Evolutionary conservation across 2,329 filamentous ascomycete genomes (phyloP), one percentile per base, ranked within the genome.

Genomic region (Penicillium sp.): DNA sequence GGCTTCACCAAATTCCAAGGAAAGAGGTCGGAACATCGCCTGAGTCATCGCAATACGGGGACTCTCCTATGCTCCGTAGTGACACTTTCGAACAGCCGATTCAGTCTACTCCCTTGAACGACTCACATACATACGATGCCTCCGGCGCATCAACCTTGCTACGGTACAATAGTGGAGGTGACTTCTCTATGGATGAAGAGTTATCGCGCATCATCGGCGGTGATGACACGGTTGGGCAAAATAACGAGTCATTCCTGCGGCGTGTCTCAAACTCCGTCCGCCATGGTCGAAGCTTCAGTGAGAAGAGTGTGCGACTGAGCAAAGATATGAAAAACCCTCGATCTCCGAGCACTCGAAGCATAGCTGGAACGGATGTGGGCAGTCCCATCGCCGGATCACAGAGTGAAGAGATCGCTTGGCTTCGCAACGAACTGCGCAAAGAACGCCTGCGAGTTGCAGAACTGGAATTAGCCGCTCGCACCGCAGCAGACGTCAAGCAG

Each of bases 111-210:
- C 77, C 83, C 19, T 69, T 75, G 22, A 77, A 71, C 58, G 74
- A 76, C 41, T 56, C 68, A 12, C 65, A 68, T 35, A 68, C 70
- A 63, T 37, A 63, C 58, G 66, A 81, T 72, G 57, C 77, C 61
- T 83, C 84, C 62, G 73, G 74, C 37, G 89, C 88, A 10, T 86
- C 88, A 10, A 86, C 86, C 65, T 77, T 90, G 59, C 84, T 88
- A 61, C 82, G 87, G 67, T 90, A 84, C 58, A 96, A 88, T 73
- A 82, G 84, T 41, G 90, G 90, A 50, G 90, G 87, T 52, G 91
- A 96, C 62, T 94, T 97, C 68, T 94, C 89, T 57, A 86, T 96
- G 87, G 93, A 97, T 62, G 92, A 97, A 73, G 94, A 97, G 69
- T 91, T 97, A 85, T 89, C 90, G 51, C 88, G 92, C 55, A 93